Conservation (phyloP, 768 basidiomycete species). For the Peribolospora baueri region DNA sequence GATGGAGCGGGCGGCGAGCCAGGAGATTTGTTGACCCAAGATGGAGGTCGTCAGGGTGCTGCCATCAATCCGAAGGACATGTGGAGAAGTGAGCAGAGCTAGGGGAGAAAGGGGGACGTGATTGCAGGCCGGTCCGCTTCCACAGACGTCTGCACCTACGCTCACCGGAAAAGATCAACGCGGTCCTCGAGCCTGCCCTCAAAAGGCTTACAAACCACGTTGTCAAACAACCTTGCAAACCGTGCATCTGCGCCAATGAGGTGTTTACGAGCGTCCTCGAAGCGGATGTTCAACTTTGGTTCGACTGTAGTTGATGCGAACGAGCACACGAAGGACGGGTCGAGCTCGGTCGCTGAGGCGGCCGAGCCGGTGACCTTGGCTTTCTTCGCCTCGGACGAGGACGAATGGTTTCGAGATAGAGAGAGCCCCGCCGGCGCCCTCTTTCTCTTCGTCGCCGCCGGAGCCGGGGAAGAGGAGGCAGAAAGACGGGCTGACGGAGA, state of each 20-base stretch:
- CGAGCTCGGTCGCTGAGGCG: background rate
- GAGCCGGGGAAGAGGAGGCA: too few relatives aligned
- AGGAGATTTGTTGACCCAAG: slow-evolving; percentile 53
- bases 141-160: background rate
- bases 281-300: slow-evolving; percentile 47
- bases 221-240: slow-evolving; percentile 42
- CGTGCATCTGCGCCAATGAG: slow-evolving; percentile 41
- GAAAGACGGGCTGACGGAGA: too few relatives aligned
- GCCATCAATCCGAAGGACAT: background rate
- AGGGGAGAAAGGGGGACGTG: background rate
- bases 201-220: slow-evolving; percentile 49
- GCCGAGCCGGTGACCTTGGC: background rate
- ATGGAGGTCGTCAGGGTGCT: slow-evolving; percentile 51
- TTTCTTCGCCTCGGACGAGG: too few relatives aligned
- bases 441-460: too few relatives aligned
- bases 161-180: slow-evolving; percentile 61
- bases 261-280: slow-evolving; percentile 48
- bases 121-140: background rate
- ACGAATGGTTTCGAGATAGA: too few relatives aligned
- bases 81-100: background rate
- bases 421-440: too few relatives aligned
- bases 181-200: slow-evolving; percentile 33
- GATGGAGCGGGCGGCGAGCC: slow-evolving; percentile 64
- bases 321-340: too few relatives aligned
- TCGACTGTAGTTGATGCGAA: slow-evolving; percentile 28